Base-by-base conservation (phyloP, 108 stramenopile genomes). In the Conticribra weissflogii region DNA sequence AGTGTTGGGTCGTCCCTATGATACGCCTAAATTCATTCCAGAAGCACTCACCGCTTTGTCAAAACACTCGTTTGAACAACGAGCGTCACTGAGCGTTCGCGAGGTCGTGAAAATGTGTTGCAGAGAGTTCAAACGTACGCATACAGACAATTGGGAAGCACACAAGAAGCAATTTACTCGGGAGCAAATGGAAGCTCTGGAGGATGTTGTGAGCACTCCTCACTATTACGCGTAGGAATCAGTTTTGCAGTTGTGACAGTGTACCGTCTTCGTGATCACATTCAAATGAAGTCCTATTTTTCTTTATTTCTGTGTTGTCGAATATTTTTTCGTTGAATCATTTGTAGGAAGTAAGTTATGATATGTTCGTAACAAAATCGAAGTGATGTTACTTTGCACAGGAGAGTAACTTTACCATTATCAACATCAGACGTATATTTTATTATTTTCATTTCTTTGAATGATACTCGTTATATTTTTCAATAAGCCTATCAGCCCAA, bases 121-220 rank as follows among this genome's bases (percentile, higher is more conserved):
- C 56, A 85, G 88, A 3, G 95, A 96, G 53, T 96, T 91, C 78
- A 93, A 94, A 51, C 71, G 89, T 31, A 96, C 95, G 3, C 95
- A 96, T 61, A 93, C 90, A 69, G 95, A 96, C 58, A 92, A 92
- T 66, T 96, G 95, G 95, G 91, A 87, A 55, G 72, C 83, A n/a
- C 90, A 93, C 56, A 86, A 82, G 27, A 65, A 77, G 31, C 77
- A 77, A 29, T 96, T 96, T 51, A 88, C 83, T 21, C 90, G 85
- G 72, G 90, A 89, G 61, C 86, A 96, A 59, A 58, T 96, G 0
- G 95, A 96, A 32, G 86, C 89, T 4, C 72, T 96, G 53, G 89
- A 94, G 45, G 95, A 96, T 74, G 95, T 96, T 25, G 89, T 93
- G 0, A 96, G 94, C 69, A 86, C 89, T 12, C 94, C 94, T 22